Base-by-base conservation (phyloP, 768 basidiomycete species). In the Fistulinella prunicolor region DNA sequence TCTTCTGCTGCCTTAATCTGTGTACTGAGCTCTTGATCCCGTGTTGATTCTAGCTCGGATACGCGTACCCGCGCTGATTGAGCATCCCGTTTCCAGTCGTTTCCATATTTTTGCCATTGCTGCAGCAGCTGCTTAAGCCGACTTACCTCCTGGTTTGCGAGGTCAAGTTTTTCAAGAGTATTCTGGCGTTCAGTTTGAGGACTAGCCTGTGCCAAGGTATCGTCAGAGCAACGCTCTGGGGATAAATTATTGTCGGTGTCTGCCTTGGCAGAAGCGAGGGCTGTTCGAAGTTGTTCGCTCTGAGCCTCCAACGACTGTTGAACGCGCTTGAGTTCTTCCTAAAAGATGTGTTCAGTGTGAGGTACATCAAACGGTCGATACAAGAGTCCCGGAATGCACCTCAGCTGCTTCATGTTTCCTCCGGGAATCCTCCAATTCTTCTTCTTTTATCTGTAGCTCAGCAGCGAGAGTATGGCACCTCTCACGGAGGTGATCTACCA, bases 51-150 rank as follows among this genome's bases (percentile, higher is more conserved):
- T 23, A 58, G 39, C 44, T 53, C 56, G 19, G 43, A 42, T 21
- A 17, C 32, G 22, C 61, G 56, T 22, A 4, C 16, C 13, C 49
- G 50, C n/a, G 52, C 46, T 36, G 23, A 17, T 32, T 59, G 56
- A 32, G 62, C 52, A 12, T 56, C 57, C 8, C 50, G 54, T 42
- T 64, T 64, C 56, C 62, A 59, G 2, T 64, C 52, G 13, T 28
- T 49, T 29, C 53, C 62, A 14, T 63, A 63, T 44, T 47, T 59
- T 34, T 62, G 57, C 61, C 62, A 63, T 26, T 62, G 44, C 12
- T 49, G 37, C 19, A 64, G 17, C 16, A 59, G n/a, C n/a, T 36
- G 46, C 26, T 47, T 61, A 10, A 64, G 52, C 10, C 61, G 56
- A 21, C 1, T 30, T 29, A 59, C 36, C 16, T 63, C 61, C 32